These are phyloP conservation scores for Talaromyces rugulosus DNA, from an alignment of 2,329 filamentous ascomycete genomes.

Conservation along the genomic window DNA sequence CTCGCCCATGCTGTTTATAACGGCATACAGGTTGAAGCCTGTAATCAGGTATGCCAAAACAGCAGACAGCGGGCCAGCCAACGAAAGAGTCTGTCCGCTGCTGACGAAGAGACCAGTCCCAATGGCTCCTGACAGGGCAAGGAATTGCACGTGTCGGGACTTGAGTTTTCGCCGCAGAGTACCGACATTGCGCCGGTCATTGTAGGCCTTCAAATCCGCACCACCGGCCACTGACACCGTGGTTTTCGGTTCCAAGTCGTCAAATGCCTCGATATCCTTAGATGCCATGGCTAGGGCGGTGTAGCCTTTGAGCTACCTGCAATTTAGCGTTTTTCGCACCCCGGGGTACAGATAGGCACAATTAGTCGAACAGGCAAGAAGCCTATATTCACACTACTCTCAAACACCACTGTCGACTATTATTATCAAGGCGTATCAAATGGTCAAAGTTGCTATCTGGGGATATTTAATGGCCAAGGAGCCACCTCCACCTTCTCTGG, in stretches of 20 bases:
- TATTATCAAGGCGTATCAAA: background rate
- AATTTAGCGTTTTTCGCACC: conserved; percentile 22
- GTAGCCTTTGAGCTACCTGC: background rate
- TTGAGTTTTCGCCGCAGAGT: conserved; percentile 6
- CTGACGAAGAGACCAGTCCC: conserved; percentile 54
- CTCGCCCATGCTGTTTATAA: conserved; percentile 43
- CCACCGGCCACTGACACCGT: background rate
- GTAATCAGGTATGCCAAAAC: conserved; percentile 10
- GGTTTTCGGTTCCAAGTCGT: background rate
- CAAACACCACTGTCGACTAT: background rate
- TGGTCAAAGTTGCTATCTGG: background rate
- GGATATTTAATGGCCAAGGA: background rate
- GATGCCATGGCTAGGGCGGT: background rate
- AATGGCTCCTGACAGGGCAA: conserved; percentile 58
- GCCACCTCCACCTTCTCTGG: background rate
- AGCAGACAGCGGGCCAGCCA: conserved; percentile 44
- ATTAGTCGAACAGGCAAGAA: conserved; percentile 61
- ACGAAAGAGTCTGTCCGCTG: conserved; percentile 49
- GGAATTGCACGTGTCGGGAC: conserved; percentile 53
- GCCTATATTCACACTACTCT: conserved; percentile 55
- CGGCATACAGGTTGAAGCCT: conserved; percentile 8
- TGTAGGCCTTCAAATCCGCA: background rate
- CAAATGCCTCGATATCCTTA: conserved; percentile 4
- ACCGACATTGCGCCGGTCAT: conserved; percentile 3
- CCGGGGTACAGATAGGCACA: conserved; percentile 46